phyloP scores from a whole-genome alignment of 2,329 filamentous ascomycete genomes.

The Myriosclerotinia duriaeana region DNA sequence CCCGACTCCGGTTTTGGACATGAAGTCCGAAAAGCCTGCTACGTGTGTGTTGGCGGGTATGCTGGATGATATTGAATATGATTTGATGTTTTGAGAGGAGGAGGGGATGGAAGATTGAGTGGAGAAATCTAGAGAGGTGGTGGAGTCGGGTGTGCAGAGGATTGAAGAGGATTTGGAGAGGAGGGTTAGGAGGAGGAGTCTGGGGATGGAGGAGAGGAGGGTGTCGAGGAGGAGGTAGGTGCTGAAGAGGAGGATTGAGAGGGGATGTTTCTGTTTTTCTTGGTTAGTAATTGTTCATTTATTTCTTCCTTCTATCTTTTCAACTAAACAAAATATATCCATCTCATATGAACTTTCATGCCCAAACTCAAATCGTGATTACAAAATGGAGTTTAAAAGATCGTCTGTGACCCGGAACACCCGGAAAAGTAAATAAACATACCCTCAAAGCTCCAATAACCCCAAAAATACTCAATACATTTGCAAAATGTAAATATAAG shows the following conservation, averaged over 20 bases:
- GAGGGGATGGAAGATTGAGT: not conserved
- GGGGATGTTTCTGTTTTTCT: slow-evolving; percentile 19
- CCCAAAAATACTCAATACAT: slow-evolving; percentile 44
- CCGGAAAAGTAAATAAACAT: slow-evolving; percentile 29
- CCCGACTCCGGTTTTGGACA: slow-evolving; percentile 14
- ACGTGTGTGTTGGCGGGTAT: slow-evolving; percentile 22
- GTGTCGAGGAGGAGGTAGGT: slow-evolving; percentile 41
- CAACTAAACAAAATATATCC: no score
- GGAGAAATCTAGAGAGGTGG: no score
- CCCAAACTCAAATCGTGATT: no score
- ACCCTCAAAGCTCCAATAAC: slow-evolving; percentile 47
- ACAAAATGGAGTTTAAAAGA: no score
- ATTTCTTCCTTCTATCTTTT: no score
- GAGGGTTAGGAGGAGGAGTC: slow-evolving; percentile 30
- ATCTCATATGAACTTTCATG: no score
- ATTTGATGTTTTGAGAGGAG: not conserved
- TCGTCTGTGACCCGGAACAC: slow-evolving; percentile 25
- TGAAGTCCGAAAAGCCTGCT: slow-evolving; percentile 31
- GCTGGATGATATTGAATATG: no score
- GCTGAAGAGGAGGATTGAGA: slow-evolving; percentile 34
- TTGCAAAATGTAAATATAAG: slow-evolving; percentile 45
- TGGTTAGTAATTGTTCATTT: no score
- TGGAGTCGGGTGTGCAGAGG: not conserved
- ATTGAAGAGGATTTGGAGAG: not conserved
- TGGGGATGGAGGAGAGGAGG: slow-evolving; percentile 37